A percentile compares a stretch with the other conserved stretches of the same genome.
Evolutionary conservation across 768 basidiomycete genomes (phyloP).

Genomic region (Russula virescens): DNA sequence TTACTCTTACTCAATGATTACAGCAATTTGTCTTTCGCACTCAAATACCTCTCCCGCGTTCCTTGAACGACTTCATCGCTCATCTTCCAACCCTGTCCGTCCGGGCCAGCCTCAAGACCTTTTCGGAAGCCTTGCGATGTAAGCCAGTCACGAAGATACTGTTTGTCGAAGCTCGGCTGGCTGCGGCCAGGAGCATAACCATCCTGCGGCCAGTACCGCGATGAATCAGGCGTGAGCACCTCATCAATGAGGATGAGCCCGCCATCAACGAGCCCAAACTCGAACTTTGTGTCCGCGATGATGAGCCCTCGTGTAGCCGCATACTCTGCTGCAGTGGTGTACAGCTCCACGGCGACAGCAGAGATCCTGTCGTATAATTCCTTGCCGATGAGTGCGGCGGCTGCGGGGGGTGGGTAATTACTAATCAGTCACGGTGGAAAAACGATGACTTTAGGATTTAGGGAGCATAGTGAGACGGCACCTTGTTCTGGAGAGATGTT

Average conservation of each 20-base stretch:
- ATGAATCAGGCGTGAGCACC: conserved; percentile 95
- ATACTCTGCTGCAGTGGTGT: conserved; percentile 68
- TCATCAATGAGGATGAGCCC: conserved; percentile 90
- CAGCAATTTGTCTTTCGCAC: conserved; percentile 57
- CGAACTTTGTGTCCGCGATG: conserved; percentile 97
- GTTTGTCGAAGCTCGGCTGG: conserved; percentile 95
- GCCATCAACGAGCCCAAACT: conserved; percentile 75
- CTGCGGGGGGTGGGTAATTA: conserved; percentile 32
- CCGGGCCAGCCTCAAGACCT: conserved; percentile 70
- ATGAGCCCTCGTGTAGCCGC: conserved; percentile 76
- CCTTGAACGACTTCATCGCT: conserved; percentile 69
- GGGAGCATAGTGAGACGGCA: conserved; percentile 31
- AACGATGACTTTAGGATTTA: too few relatives aligned
- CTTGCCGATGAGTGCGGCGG: conserved; percentile 58
- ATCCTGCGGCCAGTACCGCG: conserved; percentile 90
- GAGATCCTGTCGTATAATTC: conserved; percentile 59
- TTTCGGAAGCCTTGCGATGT: conserved; percentile 65
- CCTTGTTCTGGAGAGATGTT: conserved; percentile 97
- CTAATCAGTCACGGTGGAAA: neutral
- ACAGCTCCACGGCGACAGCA: conserved; percentile 55
- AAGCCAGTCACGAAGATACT: conserved; percentile 90
- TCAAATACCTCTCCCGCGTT: conserved; percentile 73
- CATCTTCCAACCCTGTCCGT: conserved; percentile 73
- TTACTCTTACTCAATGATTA: neutral
- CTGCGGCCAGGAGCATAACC: conserved; percentile 66